Conservation (phyloP, 2,329 filamentous ascomycete species). For the Colletotrichum sp. region DNA sequence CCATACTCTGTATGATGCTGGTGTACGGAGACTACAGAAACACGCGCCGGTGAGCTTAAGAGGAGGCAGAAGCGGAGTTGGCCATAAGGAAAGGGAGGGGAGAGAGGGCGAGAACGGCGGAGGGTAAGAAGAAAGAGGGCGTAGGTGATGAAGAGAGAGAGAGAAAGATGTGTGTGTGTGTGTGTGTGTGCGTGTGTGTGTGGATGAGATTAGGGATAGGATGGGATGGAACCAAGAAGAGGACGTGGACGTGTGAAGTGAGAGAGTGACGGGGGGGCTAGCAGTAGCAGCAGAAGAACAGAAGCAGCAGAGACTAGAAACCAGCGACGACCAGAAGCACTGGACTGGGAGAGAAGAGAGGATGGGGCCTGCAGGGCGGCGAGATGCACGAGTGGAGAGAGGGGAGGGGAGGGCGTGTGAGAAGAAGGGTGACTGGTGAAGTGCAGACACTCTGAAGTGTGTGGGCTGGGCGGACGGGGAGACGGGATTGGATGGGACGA, state of each 20-base stretch:
- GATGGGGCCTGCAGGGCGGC: slow-evolving; percentile 22
- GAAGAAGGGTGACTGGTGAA: neutral
- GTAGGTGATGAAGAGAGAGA: neutral
- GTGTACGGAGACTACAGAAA: neutral
- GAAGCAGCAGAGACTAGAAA: neutral
- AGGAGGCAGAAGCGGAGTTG: neutral
- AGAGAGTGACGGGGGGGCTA: neutral
- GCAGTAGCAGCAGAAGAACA: neutral
- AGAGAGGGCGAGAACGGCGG: neutral
- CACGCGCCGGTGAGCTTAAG: neutral
- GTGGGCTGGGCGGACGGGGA: neutral
- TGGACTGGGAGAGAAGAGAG: slow-evolving; percentile 21
- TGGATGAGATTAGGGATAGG: neutral
- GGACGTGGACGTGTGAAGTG: neutral
- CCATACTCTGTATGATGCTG: neutral
- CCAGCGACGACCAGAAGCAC: neutral
- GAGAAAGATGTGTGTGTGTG: neutral
- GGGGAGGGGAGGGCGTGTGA: neutral
- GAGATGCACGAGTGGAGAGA: slow-evolving; percentile 13
- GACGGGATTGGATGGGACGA: neutral
- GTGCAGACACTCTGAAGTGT: neutral
- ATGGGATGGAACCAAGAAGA: neutral
- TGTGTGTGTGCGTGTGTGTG: neutral
- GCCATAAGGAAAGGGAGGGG: neutral
- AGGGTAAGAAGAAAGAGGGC: neutral